Evolutionary conservation across 2,329 filamentous ascomycete species (phyloP).

Genomic region (Fusarium sp.): DNA sequence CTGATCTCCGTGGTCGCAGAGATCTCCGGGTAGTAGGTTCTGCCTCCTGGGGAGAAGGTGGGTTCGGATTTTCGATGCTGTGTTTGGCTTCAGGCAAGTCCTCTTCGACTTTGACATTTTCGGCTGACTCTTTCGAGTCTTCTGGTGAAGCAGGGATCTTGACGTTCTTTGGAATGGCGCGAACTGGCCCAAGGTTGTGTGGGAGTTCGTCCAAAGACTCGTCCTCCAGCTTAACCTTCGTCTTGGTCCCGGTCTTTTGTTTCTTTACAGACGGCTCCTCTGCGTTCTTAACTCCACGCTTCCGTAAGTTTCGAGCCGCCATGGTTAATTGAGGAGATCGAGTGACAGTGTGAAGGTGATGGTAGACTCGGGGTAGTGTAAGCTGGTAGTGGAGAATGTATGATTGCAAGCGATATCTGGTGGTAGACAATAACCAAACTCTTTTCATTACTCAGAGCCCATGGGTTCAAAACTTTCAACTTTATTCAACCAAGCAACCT

Average conservation of each 20-base stretch:
- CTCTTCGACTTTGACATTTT: constrained; percentile 9
- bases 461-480: too few relatives aligned
- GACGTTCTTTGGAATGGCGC: constrained; percentile 6
- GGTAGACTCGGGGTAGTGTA: constrained; percentile 1
- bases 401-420: neutral
- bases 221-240: neutral
- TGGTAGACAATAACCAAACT: neutral
- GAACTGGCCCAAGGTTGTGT: constrained; percentile 39
- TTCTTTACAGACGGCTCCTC: constrained; percentile 13
- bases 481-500: neutral
- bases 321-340: constrained; percentile 14
- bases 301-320: constrained; percentile 33
- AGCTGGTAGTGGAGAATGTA: neutral
- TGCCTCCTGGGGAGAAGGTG: neutral
- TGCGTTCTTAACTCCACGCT: constrained; percentile 12
- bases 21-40: constrained; percentile 19
- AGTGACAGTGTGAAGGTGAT: constrained; percentile 1
- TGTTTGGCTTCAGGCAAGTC: constrained; percentile 3
- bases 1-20: constrained; percentile 31
- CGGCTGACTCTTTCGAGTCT: neutral
- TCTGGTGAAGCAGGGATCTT: constrained; percentile 2
- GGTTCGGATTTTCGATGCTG: neutral
- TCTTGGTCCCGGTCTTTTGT: constrained; percentile 8
- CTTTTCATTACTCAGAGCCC: constrained; percentile 15
- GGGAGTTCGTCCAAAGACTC: constrained; percentile 31